Conservation (phyloP, 116 monocot species). For the Iris pallida region DNA sequence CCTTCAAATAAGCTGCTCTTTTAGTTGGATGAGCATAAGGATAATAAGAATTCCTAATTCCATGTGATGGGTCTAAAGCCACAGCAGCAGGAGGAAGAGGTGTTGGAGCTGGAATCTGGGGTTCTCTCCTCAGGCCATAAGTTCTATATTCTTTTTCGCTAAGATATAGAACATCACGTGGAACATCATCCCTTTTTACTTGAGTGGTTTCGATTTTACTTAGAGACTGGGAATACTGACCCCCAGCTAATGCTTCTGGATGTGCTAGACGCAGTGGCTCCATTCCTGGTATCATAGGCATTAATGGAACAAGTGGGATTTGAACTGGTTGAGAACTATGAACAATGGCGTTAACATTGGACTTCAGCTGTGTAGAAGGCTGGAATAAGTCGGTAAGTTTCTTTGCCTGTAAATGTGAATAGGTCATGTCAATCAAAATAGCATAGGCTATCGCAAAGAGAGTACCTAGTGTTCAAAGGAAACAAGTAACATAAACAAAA, state of each 20-base stretch:
- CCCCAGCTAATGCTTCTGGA: too few species aligned
- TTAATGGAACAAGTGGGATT: too few species aligned
- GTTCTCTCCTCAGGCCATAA: neutral
- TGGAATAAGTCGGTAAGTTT: constrained; percentile 6
- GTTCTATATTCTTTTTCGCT: constrained; percentile 5
- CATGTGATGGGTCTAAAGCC: neutral
- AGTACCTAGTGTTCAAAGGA: too few species aligned
- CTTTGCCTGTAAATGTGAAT: constrained; percentile 1
- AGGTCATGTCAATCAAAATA: too few species aligned
- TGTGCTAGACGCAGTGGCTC: too few species aligned
- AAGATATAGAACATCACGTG: neutral
- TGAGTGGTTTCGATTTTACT: too few species aligned
- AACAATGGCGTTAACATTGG: neutral
- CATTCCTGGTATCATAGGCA: neutral
- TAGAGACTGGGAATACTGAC: too few species aligned
- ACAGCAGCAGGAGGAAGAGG: neutral
- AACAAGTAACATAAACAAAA: too few species aligned
- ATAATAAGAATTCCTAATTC: neutral
- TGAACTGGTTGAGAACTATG: neutral
- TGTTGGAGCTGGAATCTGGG: neutral
- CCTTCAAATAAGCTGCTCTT: neutral
- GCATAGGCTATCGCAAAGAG: too few species aligned
- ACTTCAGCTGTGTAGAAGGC: neutral
- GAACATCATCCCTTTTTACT: neutral
- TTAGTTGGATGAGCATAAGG: too few species aligned